Conservation (phyloP, 257 asterid genomes). For the Phtheirospermum japonicum region DNA sequence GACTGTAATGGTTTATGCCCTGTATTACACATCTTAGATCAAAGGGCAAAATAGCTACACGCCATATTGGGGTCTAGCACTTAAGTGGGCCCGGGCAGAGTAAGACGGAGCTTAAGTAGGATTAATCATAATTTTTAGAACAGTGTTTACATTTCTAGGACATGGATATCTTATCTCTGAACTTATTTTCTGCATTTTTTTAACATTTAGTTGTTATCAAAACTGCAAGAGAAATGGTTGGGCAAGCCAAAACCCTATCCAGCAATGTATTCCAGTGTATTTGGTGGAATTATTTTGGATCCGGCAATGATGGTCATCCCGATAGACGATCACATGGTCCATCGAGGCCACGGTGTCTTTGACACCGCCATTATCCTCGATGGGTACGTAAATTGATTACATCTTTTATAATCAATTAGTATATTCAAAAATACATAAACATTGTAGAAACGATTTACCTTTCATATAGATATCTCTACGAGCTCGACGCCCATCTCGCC, state of each 20-base stretch:
- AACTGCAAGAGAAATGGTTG: conserved; percentile 68
- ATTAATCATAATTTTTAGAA: no score
- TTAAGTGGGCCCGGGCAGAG: no score
- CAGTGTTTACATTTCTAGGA: no score
- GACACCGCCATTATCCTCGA: conserved; percentile 70
- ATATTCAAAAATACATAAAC: no score
- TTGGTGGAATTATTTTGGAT: conserved; percentile 80
- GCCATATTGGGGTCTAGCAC: no score
- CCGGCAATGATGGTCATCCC: conserved; percentile 93
- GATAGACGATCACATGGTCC: conserved; percentile 92
- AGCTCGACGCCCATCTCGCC: conserved; percentile 68
- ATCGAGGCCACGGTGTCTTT: conserved; percentile 94
- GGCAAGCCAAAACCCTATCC: conserved; percentile 72
- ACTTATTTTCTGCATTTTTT: not conserved
- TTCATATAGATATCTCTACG: conserved; percentile 56
- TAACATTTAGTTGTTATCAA: conserved; percentile 50
- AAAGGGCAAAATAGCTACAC: not conserved
- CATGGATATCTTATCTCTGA: not conserved
- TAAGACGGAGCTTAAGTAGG: no score
- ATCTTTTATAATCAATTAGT: no score
- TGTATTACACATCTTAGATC: not conserved
- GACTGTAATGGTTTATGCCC: not conserved
- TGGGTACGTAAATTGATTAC: conserved; percentile 49
- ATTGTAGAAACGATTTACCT: not conserved
- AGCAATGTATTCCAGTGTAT: conserved; percentile 84